Evolutionary conservation across 225 moss, liverwort and hornwort genomes (phyloP).

Genomic region (Pleurozium schreberi): DNA sequence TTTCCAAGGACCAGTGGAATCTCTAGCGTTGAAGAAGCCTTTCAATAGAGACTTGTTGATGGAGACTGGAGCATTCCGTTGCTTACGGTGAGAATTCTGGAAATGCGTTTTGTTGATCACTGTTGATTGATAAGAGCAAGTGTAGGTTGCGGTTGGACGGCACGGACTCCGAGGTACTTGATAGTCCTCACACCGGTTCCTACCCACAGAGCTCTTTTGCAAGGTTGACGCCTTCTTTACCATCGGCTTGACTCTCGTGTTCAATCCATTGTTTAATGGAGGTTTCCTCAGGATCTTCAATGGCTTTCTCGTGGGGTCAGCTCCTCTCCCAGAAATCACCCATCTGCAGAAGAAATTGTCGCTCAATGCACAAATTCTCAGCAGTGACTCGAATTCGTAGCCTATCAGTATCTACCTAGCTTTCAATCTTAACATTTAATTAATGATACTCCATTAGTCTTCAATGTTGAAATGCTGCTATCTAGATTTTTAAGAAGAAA

Average conservation of each 20-base stretch:
- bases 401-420: not conserved
- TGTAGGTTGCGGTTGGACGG: not conserved
- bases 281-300: constrained; percentile 11
- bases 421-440: not conserved
- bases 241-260: not conserved
- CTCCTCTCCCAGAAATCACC: constrained; percentile 60
- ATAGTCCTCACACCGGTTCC: not conserved
- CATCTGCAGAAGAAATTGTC: constrained; percentile 31
- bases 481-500: not conserved
- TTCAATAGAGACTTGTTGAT: not conserved
- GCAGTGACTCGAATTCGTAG: not conserved
- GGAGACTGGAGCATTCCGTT: not conserved
- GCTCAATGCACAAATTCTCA: not conserved
- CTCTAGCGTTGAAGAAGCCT: not conserved
- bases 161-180: not conserved
- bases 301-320: constrained; percentile 43
- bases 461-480: not conserved
- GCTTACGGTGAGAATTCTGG: not conserved
- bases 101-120: not conserved
- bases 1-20: not conserved
- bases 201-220: not conserved
- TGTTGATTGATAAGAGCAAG: not conserved
- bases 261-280: constrained; percentile 20
- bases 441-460: not conserved
- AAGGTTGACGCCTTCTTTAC: constrained; percentile 7